Evolutionary conservation across 768 basidiomycete species (phyloP).

Genomic region (Mycena metata): DNA sequence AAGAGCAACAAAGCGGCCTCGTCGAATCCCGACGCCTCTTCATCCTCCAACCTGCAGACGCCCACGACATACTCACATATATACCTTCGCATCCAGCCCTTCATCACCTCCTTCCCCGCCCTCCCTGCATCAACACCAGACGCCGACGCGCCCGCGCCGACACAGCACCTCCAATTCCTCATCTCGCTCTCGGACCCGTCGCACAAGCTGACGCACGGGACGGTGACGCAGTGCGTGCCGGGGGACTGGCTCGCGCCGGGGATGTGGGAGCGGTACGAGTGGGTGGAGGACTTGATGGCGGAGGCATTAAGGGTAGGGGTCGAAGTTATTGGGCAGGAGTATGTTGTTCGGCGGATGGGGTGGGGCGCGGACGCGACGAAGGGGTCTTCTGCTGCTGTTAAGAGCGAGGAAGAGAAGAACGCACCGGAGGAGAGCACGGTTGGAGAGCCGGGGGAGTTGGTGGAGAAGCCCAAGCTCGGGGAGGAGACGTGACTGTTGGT

Average conservation of each 20-base stretch:
- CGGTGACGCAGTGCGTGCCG: conserved; percentile 87
- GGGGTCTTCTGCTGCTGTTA: conserved; percentile 52
- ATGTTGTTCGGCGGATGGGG: conserved; percentile 88
- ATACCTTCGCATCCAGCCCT: conserved; percentile 94
- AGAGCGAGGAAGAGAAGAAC: conserved; percentile 23
- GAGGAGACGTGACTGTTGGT: conserved; percentile 52
- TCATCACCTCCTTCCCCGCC: conserved; percentile 68
- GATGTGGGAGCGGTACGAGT: conserved; percentile 91
- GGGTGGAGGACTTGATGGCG: conserved; percentile 96
- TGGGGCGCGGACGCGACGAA: conserved; percentile 65
- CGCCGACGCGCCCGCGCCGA: conserved; percentile 51
- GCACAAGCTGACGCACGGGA: conserved; percentile 82
- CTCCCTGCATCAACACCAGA: conserved; percentile 47
- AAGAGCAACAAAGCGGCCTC: conserved; percentile 65
- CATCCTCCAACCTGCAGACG: conserved; percentile 46
- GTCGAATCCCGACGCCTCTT: conserved; percentile 40
- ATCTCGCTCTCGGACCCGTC: conserved; percentile 82
- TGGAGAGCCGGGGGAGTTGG: conserved; percentile 35
- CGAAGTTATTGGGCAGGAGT: conserved; percentile 94
- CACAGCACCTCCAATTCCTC: conserved; percentile 76
- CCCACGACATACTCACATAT: conserved; percentile 90
- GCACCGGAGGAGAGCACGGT: conserved; percentile 37
- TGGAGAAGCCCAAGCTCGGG: conserved; percentile 38
- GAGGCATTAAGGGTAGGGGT: conserved; percentile 87
- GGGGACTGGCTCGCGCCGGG: conserved; percentile 78